These are phyloP conservation scores for Castanea crenata DNA, from an alignment of 306 rosid genomes.

Conservation along the genomic window DNA sequence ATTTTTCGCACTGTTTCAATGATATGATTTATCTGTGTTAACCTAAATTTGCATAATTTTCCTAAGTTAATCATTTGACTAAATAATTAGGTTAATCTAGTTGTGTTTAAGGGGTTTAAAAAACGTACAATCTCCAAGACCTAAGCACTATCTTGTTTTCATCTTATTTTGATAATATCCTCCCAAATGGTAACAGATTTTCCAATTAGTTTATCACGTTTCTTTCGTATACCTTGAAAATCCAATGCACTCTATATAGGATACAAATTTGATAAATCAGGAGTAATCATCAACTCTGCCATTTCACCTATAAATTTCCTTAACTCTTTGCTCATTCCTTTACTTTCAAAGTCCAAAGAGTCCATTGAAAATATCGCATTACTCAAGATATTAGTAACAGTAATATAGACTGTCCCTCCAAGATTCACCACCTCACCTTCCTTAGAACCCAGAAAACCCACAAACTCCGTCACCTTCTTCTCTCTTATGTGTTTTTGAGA, in stretches of 20 bases:
- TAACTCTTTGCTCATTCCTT: not conserved
- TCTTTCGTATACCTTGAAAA: not conserved
- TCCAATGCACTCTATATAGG: not conserved
- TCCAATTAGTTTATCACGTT: not conserved
- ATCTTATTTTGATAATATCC: not conserved
- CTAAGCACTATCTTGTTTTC: not conserved
- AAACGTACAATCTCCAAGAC: no score
- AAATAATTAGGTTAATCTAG: no score
- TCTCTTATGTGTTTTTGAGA: no score
- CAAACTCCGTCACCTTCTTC: not conserved
- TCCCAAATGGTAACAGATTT: not conserved
- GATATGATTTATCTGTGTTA: no score
- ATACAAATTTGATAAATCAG: not conserved
- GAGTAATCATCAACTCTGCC: not conserved
- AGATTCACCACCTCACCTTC: not conserved
- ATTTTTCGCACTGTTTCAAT: no score
- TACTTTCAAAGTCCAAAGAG: not conserved
- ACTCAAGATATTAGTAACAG: not conserved
- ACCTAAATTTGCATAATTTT: no score
- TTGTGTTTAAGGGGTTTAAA: no score
- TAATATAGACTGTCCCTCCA: not conserved
- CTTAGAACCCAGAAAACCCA: not conserved
- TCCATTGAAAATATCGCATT: slow-evolving; percentile 10
- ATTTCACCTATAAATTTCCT: not conserved
- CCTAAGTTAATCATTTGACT: no score